phyloP scores from a whole-genome alignment of 352 stramenopile genomes.

The Phytophthora pinifolia region DNA sequence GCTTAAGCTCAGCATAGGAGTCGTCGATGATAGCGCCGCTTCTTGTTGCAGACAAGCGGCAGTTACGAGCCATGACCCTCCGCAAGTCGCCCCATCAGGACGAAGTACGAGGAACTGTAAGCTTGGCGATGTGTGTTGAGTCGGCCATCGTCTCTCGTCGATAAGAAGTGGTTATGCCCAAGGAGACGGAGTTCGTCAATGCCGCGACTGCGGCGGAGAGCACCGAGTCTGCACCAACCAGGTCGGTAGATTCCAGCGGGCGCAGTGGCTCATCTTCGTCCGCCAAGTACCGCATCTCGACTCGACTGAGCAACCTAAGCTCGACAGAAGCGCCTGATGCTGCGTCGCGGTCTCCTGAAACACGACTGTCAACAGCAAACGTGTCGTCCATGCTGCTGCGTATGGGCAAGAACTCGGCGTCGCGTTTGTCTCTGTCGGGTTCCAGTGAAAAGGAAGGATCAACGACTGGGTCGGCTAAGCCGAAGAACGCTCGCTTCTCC shows the following conservation, averaged over 20 bases:
- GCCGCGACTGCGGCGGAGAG: slow-evolving; percentile 8
- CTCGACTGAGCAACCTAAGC: slow-evolving; percentile 9
- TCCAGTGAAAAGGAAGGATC: slow-evolving; percentile 3
- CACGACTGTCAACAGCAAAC: slow-evolving; percentile 15
- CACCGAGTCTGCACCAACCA: background rate
- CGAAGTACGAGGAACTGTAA: no score
- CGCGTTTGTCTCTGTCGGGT: slow-evolving; percentile 11
- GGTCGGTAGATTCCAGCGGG: background rate
- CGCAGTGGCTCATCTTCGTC: slow-evolving; percentile 16
- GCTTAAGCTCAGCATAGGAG: background rate
- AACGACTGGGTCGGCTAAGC: slow-evolving; percentile 3
- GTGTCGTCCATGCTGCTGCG: slow-evolving; percentile 24
- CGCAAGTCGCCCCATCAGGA: background rate
- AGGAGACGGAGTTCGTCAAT: slow-evolving; percentile 25
- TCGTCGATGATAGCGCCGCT: background rate
- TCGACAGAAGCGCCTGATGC: slow-evolving; percentile 2
- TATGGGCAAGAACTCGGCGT: slow-evolving; percentile 31
- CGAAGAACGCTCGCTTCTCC: slow-evolving; percentile 18
- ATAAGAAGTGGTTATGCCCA: slow-evolving; percentile 19
- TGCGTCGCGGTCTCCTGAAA: slow-evolving; percentile 5
- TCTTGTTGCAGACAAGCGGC: background rate
- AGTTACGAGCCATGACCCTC: slow-evolving; percentile 22
- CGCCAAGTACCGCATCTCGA: slow-evolving; percentile 23
- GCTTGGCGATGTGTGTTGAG: slow-evolving; percentile 7
- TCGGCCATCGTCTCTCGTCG: background rate